Base-by-base conservation (phyloP, 306 rosid genomes). In the Gleditsia sinensis region DNA sequence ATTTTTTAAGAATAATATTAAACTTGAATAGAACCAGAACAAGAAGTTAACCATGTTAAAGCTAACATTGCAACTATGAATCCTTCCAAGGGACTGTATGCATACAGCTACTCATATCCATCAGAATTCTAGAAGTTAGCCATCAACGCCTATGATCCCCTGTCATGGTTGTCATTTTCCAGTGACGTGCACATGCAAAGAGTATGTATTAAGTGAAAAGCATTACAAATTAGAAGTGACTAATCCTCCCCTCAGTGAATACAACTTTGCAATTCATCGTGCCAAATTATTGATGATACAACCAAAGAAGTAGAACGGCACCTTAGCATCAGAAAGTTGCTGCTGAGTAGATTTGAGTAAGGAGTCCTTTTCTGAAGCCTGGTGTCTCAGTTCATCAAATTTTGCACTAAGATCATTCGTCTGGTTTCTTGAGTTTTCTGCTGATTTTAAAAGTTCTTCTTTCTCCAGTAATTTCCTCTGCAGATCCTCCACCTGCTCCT, bases 321-420 rank as follows among this genome's bases (percentile, higher is more conserved):
- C 99, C 97, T 92, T 92, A 57, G 92, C 85, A 83, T 94, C 99
- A 77, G 92, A 82, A 20, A 95, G 90, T 61, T 90, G 92, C 50
- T 62, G 83, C 75, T 86, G 96, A 17, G 87, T 76, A 67, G 89
- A 80, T 77, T 82, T 90, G 46, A 94, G 84, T 57, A 85, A 57
- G 72, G 83, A 59, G 10, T 94, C 97, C 81, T 92, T 94, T 66
- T 94, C 96, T 7, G 84, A 72, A 74, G 80, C 70, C 86, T 86
- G 93, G 71, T 66, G 79, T 81, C 81, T 92, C 32, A 92, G 67
- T 37, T 86, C 93, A 71, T 88, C 88, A 27, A 94, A 78, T 78
- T 85, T 86, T 33, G 72, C 76, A 59, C 79, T 84, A 74, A 88
- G 65, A 80, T 80, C 62, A 40, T 67, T 83, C 85, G 83, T 37